Evolutionary conservation across 2,329 filamentous ascomycete genomes (phyloP), one percentile per base, ranked within the genome.

Genomic region (Shiraia sp.): DNA sequence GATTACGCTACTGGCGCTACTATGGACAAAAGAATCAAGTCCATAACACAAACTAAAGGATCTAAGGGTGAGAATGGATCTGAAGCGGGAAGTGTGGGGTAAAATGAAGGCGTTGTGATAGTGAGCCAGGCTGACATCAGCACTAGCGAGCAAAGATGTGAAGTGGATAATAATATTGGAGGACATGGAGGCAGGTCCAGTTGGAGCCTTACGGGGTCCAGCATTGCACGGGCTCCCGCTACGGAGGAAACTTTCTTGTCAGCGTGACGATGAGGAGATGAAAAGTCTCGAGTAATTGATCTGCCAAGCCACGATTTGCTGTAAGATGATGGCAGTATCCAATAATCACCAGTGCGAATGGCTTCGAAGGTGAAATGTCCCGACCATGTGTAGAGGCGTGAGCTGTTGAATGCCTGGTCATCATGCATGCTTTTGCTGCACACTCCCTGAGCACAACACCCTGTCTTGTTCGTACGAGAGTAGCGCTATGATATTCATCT

Each of bases 21-120:
- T 8, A 22, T 22, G 8, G 19, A 5, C 4, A 8, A 4, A 8
- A 22, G 19, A 5, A n/a, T 8, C 19, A 28, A 60, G 69, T 36
- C 70, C 65, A 22, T 66, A 46, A 47, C 22, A 14, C 9, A 26
- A 34, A 16, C n/a, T 27, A 10, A 25, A 25, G 9, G 8, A 13
- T 23, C 17, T 17, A 28, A 9, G 8, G 9, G n/a, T 19, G 31
- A 17, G 17, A 32, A 4, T 14, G 26, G 26, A 28, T 13, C 14
- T 32, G 31, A 32, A 31, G 6, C 10, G 17, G 29, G 13, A 14
- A 16, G 9, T 16, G 17, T 31, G 12, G 10, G 14, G 17, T 15
- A 16, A 31, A 16, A 14, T 31, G 14, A 31, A 16, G 9, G 17
- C 12, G 12, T 17, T 13, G 17, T 10, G 10, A 17, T 13, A 22